Evolutionary conservation across 768 basidiomycete genomes (phyloP), one percentile per base, ranked within the genome.

Genomic region (Grammothele lineata): DNA sequence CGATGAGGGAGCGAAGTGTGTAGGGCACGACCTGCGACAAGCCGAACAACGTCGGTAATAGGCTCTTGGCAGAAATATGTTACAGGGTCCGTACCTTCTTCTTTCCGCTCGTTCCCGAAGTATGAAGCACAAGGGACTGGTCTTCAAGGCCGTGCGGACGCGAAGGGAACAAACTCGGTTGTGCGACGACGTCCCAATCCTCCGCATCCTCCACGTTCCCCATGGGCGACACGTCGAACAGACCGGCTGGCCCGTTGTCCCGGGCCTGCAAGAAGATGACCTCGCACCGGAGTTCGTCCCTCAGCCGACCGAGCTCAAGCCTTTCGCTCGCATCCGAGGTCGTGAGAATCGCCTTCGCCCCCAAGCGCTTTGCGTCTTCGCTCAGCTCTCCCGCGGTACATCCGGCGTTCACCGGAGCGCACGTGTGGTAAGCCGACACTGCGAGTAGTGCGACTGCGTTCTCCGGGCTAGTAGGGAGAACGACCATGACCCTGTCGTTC

Each of bases 61-160:
- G 27, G 8, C 7, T 30, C 27, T 14, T n/a, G 25, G 40, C 15
- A 39, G 30, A 14, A 21, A 18, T 9, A n/a, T 5, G 7, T 14
- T 9, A 22, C 33, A 34, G 26, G 14, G 37, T 30, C 27, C 43
- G 17, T 11, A 53, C 51, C 46, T 53, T 76, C 62, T 76, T 76
- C 61, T 67, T 73, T 3, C 78, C 78, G 40, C 77, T 81, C n/a
- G 79, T 81, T 0, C 80, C 80, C 34, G 75, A 77, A 2, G 80
- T 82, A 52, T 80, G 78, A 23, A 83, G 62, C 19, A 83, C 73
- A 10, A 83, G 66, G 3, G 76, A 74, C 30, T 71, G 68, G 58
- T 80, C 77, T 25, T 66, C 52, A 21, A 77, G 65, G 5, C 64
- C 58, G 43, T 75, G 70, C 14, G 58, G 62, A 24, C 55, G 51